phyloP scores from a whole-genome alignment of 805 yeast genomes.

The Naumovozyma dairenensis region DNA sequence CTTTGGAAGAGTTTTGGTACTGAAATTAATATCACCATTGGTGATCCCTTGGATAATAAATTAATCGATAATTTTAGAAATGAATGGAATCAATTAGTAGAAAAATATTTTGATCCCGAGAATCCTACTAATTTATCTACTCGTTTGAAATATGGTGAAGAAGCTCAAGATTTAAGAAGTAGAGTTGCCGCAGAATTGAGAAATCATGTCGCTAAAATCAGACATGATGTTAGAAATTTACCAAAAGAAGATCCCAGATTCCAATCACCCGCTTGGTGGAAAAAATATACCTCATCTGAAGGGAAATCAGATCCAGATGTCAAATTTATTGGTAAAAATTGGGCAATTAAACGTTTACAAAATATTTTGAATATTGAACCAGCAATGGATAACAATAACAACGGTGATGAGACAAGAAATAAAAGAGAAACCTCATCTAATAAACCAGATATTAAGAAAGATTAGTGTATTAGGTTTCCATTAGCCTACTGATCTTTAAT shows the following conservation, averaged over 20 bases:
- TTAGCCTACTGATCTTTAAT: too few species aligned
- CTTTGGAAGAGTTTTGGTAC: conserved; percentile 58
- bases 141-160: conserved; percentile 51
- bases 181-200: conserved; percentile 62
- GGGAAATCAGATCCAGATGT: conserved; percentile 62
- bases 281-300: conserved; percentile 47
- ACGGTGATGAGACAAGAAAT: background rate
- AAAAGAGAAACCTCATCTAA: conserved; percentile 3
- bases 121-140: conserved; percentile 50
- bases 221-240: conserved; percentile 34
- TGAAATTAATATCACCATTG: conserved; percentile 59
- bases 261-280: conserved; percentile 67
- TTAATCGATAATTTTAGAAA: conserved; percentile 50
- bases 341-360: conserved; percentile 73
- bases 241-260: conserved; percentile 62
- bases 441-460: background rate
- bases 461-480: too few species aligned
- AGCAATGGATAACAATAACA: conserved; percentile 3
- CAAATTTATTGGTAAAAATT: conserved; percentile 65
- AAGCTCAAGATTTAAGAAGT: conserved; percentile 59
- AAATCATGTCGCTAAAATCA: conserved; percentile 42
- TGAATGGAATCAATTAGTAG: conserved; percentile 60
- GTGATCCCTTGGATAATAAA: conserved; percentile 56
- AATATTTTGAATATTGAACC: conserved; percentile 28
- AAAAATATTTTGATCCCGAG: conserved; percentile 39